Evolutionary conservation across 805 yeast species (phyloP).

Genomic region (Yamadazyma olivae): DNA sequence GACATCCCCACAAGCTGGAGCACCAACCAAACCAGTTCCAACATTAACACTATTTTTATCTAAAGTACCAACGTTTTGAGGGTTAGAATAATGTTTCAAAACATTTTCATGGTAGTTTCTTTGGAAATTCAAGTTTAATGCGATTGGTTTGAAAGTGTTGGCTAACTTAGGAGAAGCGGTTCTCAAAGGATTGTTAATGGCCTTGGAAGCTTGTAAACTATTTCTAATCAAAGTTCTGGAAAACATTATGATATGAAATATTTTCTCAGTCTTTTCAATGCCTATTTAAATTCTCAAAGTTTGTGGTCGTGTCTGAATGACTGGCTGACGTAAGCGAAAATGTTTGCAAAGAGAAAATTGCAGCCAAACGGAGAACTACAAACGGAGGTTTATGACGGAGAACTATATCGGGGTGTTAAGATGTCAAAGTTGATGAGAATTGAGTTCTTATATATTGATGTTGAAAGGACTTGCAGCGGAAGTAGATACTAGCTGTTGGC

Average conservation of each 20-base stretch:
- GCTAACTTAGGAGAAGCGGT: no score
- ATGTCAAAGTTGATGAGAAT: no score
- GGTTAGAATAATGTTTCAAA: constrained; percentile 93
- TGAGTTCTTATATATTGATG: no score
- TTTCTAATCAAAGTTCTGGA: constrained; percentile 22
- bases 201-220: constrained; percentile 6
- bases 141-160: neutral
- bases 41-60: constrained; percentile 74
- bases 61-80: constrained; percentile 93
- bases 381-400: no score
- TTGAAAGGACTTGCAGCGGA: no score
- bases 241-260: constrained; percentile 15
- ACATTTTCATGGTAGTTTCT: constrained; percentile 84
- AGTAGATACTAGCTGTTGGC: no score
- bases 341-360: no score
- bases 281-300: neutral
- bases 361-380: no score
- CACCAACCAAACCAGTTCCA: constrained; percentile 97
- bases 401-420: no score
- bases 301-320: neutral
- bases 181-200: no score
- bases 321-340: no score
- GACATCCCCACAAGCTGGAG: constrained; percentile 99
- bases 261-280: neutral
- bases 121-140: constrained; percentile 2